These are phyloP conservation scores for Neolentinus lepideus DNA, from an alignment of 1,284 basidiomycete genomes.

Conservation along the genomic window DNA sequence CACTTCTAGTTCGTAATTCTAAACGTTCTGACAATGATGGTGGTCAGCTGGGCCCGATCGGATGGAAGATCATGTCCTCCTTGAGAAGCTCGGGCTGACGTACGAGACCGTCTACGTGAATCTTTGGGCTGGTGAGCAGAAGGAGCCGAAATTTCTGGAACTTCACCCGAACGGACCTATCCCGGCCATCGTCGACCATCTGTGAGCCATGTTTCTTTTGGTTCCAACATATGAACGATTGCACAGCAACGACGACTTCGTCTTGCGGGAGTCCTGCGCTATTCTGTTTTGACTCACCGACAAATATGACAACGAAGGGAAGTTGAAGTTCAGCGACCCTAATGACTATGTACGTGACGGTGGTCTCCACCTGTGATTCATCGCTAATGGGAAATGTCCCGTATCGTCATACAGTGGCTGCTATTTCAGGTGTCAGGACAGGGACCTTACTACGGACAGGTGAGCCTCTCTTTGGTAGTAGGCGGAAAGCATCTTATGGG, in stretches of 20 bases:
- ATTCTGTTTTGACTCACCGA: conserved; percentile 25
- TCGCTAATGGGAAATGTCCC: too few relatives aligned
- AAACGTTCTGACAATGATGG: too few relatives aligned
- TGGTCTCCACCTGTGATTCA: too few relatives aligned
- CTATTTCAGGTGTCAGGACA: conserved; percentile 23
- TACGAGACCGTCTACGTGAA: conserved; percentile 23
- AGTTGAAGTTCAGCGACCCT: conserved; percentile 16
- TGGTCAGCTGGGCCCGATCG: neutral
- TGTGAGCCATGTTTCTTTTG: conserved; percentile 17
- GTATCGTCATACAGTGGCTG: conserved; percentile 18
- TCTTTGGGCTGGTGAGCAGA: conserved; percentile 20
- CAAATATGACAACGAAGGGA: conserved; percentile 25
- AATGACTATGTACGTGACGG: conserved; percentile 9
- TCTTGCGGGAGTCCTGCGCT: conserved; percentile 24
- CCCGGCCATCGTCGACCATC: conserved; percentile 27
- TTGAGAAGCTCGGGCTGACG: conserved; percentile 21
- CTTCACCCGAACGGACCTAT: conserved; percentile 25
- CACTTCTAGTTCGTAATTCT: too few relatives aligned
- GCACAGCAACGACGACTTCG: neutral
- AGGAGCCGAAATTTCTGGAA: conserved; percentile 15
- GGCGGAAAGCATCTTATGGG: neutral
- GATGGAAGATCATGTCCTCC: conserved; percentile 19
- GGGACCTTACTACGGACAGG: conserved; percentile 17
- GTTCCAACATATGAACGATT: conserved; percentile 13
- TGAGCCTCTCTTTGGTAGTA: neutral